Evolutionary conservation across 2,329 filamentous ascomycete species (phyloP).

Genomic region (Calonectria pauciramosa): DNA sequence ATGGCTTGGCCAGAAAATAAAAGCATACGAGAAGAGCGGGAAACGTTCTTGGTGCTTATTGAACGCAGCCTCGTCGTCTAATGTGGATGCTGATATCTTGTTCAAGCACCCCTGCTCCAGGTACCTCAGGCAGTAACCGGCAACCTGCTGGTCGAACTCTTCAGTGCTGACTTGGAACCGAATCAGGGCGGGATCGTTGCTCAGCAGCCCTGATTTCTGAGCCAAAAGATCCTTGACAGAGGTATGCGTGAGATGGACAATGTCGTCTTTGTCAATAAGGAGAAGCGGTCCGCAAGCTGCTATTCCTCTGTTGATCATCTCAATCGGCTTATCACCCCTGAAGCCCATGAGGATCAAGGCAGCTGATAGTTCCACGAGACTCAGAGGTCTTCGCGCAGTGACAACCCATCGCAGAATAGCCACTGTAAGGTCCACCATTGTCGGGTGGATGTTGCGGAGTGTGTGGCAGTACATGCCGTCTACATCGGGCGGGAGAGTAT

Average conservation of each 20-base stretch:
- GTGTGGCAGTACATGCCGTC: constrained; percentile 3
- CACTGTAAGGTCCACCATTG: background rate
- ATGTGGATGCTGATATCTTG: background rate
- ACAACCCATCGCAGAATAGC: background rate
- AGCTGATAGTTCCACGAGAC: background rate
- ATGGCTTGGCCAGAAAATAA: background rate
- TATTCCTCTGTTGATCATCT: background rate
- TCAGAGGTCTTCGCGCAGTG: background rate
- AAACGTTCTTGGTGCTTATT: background rate
- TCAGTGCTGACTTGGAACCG: background rate
- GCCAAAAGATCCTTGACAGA: constrained; percentile 2
- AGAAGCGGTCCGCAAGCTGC: background rate
- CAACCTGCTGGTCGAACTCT: background rate
- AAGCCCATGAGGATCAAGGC: constrained; percentile 5
- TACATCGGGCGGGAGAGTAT: background rate
- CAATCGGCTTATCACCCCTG: background rate
- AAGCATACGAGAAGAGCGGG: background rate
- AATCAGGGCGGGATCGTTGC: background rate
- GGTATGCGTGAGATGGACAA: background rate
- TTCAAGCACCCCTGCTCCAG: background rate
- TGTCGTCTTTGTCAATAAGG: background rate
- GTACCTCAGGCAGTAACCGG: background rate
- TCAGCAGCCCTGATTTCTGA: background rate
- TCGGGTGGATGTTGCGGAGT: background rate
- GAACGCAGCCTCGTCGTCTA: background rate